Percentiles rank a stretch among this genome's conserved stretches.
Evolutionary conservation across 2,329 filamentous ascomycete species (phyloP).

Genomic region (Passalora sequoiae): DNA sequence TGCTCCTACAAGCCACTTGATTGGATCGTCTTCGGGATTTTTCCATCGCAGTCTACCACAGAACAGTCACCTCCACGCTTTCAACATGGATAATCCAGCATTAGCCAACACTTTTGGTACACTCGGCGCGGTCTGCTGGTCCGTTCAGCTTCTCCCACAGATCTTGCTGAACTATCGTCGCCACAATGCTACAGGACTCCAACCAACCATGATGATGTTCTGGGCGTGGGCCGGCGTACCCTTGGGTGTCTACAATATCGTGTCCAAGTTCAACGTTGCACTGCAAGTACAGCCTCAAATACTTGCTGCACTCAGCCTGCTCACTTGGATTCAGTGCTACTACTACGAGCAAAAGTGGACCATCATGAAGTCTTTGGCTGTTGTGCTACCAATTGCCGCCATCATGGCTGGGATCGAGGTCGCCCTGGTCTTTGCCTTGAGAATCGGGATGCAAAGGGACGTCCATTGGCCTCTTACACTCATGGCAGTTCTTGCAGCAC

Average conservation of each 20-base stretch:
- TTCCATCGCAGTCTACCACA: too few relatives aligned
- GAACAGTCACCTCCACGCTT: too few relatives aligned
- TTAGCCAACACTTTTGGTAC: slow-evolving; percentile 55
- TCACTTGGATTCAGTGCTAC: slow-evolving; percentile 54
- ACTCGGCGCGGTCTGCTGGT: slow-evolving; percentile 61
- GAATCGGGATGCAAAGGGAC: slow-evolving; percentile 41
- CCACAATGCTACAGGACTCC: slow-evolving; percentile 60
- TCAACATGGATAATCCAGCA: slow-evolving; percentile 19
- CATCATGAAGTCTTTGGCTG: slow-evolving; percentile 43
- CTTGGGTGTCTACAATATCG: slow-evolving; percentile 58
- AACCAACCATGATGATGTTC: slow-evolving; percentile 67
- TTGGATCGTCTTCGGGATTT: too few relatives aligned
- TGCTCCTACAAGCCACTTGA: too few relatives aligned
- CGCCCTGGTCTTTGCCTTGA: slow-evolving; percentile 54
- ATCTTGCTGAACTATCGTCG: slow-evolving; percentile 63
- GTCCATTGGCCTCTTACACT: slow-evolving; percentile 58
- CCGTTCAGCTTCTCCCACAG: slow-evolving; percentile 64
- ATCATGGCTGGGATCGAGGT: slow-evolving; percentile 57
- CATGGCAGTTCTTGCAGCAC: slow-evolving; percentile 62
- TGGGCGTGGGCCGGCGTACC: slow-evolving; percentile 65
- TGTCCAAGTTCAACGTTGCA: slow-evolving; percentile 50
- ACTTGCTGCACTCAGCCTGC: slow-evolving; percentile 47
- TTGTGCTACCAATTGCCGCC: slow-evolving; percentile 49
- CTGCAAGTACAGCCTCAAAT: slow-evolving; percentile 54
- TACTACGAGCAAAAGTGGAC: slow-evolving; percentile 57